Percentiles rank a stretch among this genome's conserved stretches.
Conservation (phyloP, 371 early-diverging fungal species). For the Mucor piriformis region DNA sequence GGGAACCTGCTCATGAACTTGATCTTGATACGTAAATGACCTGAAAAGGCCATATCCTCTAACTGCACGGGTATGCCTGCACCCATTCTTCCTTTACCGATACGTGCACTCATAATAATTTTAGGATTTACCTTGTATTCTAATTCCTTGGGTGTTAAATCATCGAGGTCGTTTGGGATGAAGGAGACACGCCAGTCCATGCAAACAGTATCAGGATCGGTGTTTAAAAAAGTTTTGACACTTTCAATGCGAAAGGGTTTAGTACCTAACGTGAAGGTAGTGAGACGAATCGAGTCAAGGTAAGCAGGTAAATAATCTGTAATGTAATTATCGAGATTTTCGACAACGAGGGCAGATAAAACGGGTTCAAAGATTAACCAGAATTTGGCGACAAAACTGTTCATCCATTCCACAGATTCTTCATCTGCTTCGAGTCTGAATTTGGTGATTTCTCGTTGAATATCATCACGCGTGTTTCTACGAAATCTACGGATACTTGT, state of each 20-base stretch:
- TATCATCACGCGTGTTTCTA: conserved; percentile 71
- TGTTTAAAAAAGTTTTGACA: conserved; percentile 75
- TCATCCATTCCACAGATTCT: conserved; percentile 98
- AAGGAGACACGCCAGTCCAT: conserved; percentile 95
- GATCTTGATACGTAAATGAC: conserved; percentile 80
- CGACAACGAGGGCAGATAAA: conserved; percentile 79
- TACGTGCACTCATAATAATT: conserved; percentile 85
- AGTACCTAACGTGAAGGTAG: conserved; percentile 97
- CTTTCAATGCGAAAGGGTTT: conserved; percentile 92
- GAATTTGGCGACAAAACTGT: conserved; percentile 84
- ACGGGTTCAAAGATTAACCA: conserved; percentile 98
- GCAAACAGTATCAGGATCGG: conserved; percentile 80
- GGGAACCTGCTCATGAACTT: conserved; percentile 89
- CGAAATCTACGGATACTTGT: conserved; percentile 68
- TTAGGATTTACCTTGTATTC: conserved; percentile 84
- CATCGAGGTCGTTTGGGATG: conserved; percentile 77
- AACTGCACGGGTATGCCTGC: conserved; percentile 93
- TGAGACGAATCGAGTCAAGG: conserved; percentile 88
- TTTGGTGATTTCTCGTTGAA: conserved; percentile 63
- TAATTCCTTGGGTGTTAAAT: conserved; percentile 67
- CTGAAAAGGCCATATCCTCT: conserved; percentile 90
- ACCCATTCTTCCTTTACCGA: conserved; percentile 90
- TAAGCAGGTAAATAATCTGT: conserved; percentile 85
- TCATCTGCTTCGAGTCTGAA: conserved; percentile 55
- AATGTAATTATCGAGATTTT: conserved; percentile 75